Conservation (phyloP, 768 basidiomycete genomes). For the Trametes cingulata region DNA sequence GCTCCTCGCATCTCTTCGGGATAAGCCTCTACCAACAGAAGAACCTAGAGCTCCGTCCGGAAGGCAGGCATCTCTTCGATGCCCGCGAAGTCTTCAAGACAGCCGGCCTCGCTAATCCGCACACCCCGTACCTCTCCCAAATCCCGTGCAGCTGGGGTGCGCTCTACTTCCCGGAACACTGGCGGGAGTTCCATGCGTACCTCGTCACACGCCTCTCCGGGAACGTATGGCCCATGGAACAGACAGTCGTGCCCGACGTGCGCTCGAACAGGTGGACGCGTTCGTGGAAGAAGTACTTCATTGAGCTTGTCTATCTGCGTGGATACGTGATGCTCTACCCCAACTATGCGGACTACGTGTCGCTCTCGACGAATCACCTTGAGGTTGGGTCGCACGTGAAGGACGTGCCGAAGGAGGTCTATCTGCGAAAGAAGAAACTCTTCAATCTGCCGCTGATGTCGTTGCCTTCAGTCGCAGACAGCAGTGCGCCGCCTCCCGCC, state of each 20-base stretch:
- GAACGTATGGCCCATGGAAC: slow-evolving; percentile 37
- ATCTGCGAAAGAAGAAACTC: slow-evolving; percentile 55
- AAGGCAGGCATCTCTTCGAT: slow-evolving; percentile 68
- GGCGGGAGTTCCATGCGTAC: slow-evolving; percentile 85
- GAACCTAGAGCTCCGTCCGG: slow-evolving; percentile 67
- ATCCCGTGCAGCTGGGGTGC: slow-evolving; percentile 93
- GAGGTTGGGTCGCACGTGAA: slow-evolving; percentile 83
- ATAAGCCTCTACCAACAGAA: slow-evolving; percentile 89
- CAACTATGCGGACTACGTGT: slow-evolving; percentile 69
- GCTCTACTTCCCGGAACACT: slow-evolving; percentile 85
- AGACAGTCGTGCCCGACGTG: slow-evolving; percentile 65
- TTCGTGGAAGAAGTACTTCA: slow-evolving; percentile 91
- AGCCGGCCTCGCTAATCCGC: slow-evolving; percentile 40
- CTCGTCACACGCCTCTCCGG: slow-evolving; percentile 72
- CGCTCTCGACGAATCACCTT: slow-evolving; percentile 88
- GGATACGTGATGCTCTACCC: slow-evolving; percentile 91
- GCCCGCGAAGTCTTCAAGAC: slow-evolving; percentile 58
- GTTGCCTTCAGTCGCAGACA: slow-evolving; percentile 36
- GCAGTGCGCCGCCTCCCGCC: slow-evolving; percentile 9
- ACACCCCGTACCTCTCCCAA: slow-evolving; percentile 79
- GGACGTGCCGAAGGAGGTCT: slow-evolving; percentile 45
- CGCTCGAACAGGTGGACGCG: slow-evolving; percentile 80
- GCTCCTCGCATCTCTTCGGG: slow-evolving; percentile 61
- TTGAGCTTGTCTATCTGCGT: slow-evolving; percentile 78
- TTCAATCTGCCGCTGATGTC: slow-evolving; percentile 75